Evolutionary conservation across 148 eudicot genomes (phyloP).

Genomic region (Spergularia bocconei): DNA sequence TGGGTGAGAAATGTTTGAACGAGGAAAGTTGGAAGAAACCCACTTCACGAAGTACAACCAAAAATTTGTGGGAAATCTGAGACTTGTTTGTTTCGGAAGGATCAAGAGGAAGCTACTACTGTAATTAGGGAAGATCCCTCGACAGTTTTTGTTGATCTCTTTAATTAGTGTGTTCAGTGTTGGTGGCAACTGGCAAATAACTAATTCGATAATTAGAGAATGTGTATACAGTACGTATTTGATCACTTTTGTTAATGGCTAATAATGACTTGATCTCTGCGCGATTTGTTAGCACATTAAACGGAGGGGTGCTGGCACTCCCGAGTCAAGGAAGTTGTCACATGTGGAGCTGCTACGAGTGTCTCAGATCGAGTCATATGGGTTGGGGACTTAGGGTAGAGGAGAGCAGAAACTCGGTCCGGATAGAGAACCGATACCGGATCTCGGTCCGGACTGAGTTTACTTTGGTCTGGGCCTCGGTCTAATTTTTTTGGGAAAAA

Average conservation of each 20-base stretch:
- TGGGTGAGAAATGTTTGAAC: not conserved
- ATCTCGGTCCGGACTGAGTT: no score
- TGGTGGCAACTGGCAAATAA: not conserved
- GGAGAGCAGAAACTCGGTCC: no score
- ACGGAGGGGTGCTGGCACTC: constrained; percentile 21
- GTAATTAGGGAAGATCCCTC: constrained; percentile 22
- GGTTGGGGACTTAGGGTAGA: no score
- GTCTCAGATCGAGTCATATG: no score
- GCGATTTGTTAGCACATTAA: constrained; percentile 12
- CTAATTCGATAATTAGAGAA: not conserved
- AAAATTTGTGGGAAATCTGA: not conserved
- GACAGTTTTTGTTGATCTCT: constrained; percentile 5
- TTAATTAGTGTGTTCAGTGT: not conserved
- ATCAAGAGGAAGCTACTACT: constrained; percentile 25
- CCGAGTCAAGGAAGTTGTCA: constrained; percentile 24
- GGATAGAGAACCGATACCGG: no score
- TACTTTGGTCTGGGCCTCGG: no score
- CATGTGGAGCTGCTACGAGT: not conserved
- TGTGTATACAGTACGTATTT: not conserved
- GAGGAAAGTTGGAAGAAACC: not conserved
- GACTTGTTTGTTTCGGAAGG: constrained; percentile 4
- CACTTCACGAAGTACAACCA: not conserved
- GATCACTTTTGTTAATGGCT: not conserved
- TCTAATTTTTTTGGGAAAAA: no score
- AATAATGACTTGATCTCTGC: constrained; percentile 18